Conservation (phyloP, 2,329 filamentous ascomycete species). For the Ascochyta rabiei region DNA sequence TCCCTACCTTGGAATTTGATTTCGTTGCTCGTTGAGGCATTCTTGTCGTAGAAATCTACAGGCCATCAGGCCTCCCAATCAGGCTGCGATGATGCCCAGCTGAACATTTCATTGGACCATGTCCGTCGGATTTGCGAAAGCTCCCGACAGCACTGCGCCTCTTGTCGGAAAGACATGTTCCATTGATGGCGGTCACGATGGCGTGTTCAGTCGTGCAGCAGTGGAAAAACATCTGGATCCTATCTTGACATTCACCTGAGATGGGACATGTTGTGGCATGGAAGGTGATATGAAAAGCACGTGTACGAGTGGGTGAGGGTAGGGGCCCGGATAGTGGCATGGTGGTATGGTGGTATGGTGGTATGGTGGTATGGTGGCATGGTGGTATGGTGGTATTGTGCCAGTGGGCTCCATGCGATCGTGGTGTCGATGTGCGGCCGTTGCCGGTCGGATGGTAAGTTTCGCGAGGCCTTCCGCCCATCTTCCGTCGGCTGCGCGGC, state of each 20-base stretch:
- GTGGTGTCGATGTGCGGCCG: constrained; percentile 1
- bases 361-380: constrained; percentile 6
- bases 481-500: constrained; percentile 7
- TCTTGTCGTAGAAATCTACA: constrained; percentile 3
- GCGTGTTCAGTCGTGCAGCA: neutral
- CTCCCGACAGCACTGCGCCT: constrained; percentile 5
- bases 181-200: neutral
- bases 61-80: constrained; percentile 6
- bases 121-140: constrained; percentile 2
- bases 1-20: constrained; percentile 4
- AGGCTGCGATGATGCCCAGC: constrained; percentile 11
- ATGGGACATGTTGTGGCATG: neutral
- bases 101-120: constrained; percentile 11
- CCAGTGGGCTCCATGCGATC: constrained; percentile 9
- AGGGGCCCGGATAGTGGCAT: neutral
- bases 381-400: constrained; percentile 4
- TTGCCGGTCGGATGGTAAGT: constrained; percentile 19
- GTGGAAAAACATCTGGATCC: neutral
- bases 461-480: constrained; percentile 11
- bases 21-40: neutral
- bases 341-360: constrained; percentile 8
- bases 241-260: neutral
- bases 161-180: neutral
- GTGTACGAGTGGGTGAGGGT: neutral
- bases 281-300: neutral